Percentiles rank a stretch among this genome's conserved stretches.
phyloP scores from a whole-genome alignment of 106 monocot genomes.

The Dioscorea dumetorum region DNA sequence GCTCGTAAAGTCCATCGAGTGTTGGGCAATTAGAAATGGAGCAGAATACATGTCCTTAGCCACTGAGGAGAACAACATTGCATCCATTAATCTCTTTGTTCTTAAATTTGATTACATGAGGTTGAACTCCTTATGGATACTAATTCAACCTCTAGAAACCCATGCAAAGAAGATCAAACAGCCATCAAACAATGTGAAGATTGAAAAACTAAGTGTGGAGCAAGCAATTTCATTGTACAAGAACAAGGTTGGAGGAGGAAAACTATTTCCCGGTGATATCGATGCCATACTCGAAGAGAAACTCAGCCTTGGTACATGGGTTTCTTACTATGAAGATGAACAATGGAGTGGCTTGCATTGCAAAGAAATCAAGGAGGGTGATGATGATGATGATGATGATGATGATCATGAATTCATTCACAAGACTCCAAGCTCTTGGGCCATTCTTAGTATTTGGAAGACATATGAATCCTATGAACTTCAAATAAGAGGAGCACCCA shows the following conservation, averaged over 20 bases:
- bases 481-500: constrained; percentile 15
- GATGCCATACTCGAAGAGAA: constrained; percentile 13
- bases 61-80: constrained; percentile 20
- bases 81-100: constrained; percentile 25
- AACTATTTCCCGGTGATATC: constrained; percentile 17
- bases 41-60: constrained; percentile 23
- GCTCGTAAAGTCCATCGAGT: constrained; percentile 20
- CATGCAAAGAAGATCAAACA: neutral
- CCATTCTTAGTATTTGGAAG: constrained; percentile 30
- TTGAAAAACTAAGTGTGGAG: constrained; percentile 17
- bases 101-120: constrained; percentile 13
- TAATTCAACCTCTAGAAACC: constrained; percentile 7
- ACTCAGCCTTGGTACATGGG: constrained; percentile 32
- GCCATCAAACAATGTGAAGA: constrained; percentile 5
- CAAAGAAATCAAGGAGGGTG: neutral
- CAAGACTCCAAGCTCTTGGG: constrained; percentile 21
- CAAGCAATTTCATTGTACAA: constrained; percentile 23
- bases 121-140: constrained; percentile 11
- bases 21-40: constrained; percentile 19
- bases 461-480: constrained; percentile 25
- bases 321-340: constrained; percentile 19
- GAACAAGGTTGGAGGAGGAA: constrained; percentile 7
- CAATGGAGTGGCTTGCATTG: constrained; percentile 4
- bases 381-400: neutral
- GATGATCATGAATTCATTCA: constrained; percentile 4